Evolutionary conservation across 257 asterid species (phyloP), one percentile per base, ranked within the genome.

Genomic region (Gentiana macrophylla): DNA sequence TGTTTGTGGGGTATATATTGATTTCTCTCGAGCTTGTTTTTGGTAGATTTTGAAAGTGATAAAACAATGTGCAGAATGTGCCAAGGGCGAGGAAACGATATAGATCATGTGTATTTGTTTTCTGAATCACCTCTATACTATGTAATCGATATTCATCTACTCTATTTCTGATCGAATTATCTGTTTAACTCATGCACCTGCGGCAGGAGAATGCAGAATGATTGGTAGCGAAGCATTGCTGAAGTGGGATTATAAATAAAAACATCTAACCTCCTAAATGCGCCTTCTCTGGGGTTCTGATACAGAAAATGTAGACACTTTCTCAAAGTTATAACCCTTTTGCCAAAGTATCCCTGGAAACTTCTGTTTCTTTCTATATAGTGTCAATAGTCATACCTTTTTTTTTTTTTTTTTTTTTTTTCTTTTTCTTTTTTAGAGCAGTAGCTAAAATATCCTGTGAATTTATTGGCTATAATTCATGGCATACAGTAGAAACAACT

Each of bases 181-280:
- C 56, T 44, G 12, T 15, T 54, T 12, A 49, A 46, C 41, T 59
- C 48, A 34, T 48, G 46, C 12, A 24, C 61, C 33, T n/a, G n/a
- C n/a, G n/a, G n/a, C 61, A 90, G 98, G 82, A 66, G n/a, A 62
- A 50, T 86, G 96, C 74, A 76, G 76, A 73, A 79, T 3, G 44
- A 38, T 38, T 38, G 96, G 95, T 9, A 79, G 73, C 8, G 95
- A 79, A 67, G 68, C 87, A 64, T 77, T 90, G 71, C 98, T 96
- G 1, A 63, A 70, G 66, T n/a, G 96, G 95, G 65, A 84, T 90
- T 48, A 65, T 84, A n/a, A 61, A 68, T 90, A 36, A 36, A 59
- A 61, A 77, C 91, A 50, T 74, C 98, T 35, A 77, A 80, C 81
- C 64, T 86, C n/a, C 74, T 83, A 80, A 71, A 77, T 82, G 94